These are phyloP conservation scores for Zygoascus ofunaensis DNA, from an alignment of 805 yeast genomes.

Conservation along the genomic window DNA sequence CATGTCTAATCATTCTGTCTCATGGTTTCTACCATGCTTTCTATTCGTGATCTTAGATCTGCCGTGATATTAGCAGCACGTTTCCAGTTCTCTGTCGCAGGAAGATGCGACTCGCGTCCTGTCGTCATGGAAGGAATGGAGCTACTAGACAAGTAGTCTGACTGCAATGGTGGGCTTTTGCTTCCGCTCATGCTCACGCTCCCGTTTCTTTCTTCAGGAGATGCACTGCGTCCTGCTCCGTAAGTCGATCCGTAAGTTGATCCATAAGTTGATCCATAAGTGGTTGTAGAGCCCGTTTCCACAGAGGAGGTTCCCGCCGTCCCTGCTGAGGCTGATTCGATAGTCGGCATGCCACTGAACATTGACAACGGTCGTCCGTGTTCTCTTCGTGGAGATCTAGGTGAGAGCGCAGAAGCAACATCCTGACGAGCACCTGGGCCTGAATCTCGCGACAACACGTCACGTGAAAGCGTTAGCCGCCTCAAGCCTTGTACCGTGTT, in stretches of 20 bases:
- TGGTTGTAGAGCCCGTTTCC: too few relatives aligned
- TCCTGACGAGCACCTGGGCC: neutral
- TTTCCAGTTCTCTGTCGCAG: slow-evolving; percentile 49
- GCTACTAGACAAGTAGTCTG: neutral
- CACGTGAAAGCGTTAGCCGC: neutral
- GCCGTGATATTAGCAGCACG: slow-evolving; percentile 85
- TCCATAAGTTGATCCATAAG: too few relatives aligned
- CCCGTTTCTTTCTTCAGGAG: neutral
- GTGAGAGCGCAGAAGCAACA: neutral
- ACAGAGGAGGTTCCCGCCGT: too few relatives aligned
- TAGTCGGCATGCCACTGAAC: neutral
- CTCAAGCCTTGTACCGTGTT: slow-evolving; percentile 2
- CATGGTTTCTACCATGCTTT: too few relatives aligned
- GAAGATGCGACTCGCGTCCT: neutral
- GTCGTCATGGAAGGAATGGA: neutral
- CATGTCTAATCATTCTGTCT: too few relatives aligned
- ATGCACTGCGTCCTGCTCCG: neutral
- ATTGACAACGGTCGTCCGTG: too few relatives aligned
- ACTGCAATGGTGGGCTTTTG: neutral
- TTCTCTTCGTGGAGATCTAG: neutral
- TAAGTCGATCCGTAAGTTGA: too few relatives aligned
- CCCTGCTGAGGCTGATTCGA: neutral
- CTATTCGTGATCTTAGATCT: slow-evolving; percentile 77
- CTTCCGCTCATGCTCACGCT: too few relatives aligned
- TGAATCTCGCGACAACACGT: neutral